Base-by-base conservation (phyloP, 345 rosid species). In the Isatis tinctoria region DNA sequence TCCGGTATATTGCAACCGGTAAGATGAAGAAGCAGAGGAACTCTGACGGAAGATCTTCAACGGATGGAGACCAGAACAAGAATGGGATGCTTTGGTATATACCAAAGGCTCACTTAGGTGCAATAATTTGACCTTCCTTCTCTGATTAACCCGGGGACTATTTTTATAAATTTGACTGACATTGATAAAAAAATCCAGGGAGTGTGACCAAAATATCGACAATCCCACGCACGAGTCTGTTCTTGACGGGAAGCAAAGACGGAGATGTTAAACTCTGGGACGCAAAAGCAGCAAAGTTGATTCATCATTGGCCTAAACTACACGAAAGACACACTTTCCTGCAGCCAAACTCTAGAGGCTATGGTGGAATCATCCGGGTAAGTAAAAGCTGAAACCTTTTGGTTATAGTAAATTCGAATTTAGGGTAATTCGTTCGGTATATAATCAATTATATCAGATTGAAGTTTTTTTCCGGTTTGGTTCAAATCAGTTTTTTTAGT, bases 191-290 rank as follows among this genome's bases (percentile, higher is more conserved):
- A 51, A 62, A 53, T 79, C 67, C 67, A 90, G 97, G 97, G 83
- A 91, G 89, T 79, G 90, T 93, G 70, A 89, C 97, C 37, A 93
- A 87, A 78, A 87, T 93, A 81, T 80, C 86, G 6, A 85, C 87
- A 30, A 83, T 93, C 71, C 92, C 98, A 10, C 75, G 79, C 51
- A 93, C 96, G 45, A 90, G 98, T 72, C 83, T 93, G 86, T 93
- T 91, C 84, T 80, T 90, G 73, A 93, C 96, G 0, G 98, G 97
- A 81, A 89, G 98, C 82, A 93, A 93, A 81, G 98, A 93, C 74
- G 98, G 98, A 74, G 97, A 93, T n/a, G 86, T 93, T 24, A 93
- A 89, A 80, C 97, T 93, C 32, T 93, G 98, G 98, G 98, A 93
- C 77, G 97, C 97, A 27, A 90, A 90, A 77, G 86, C 84, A 60